A percentile compares a stretch with the other conserved stretches of the same genome.
Evolutionary conservation across 176 grass and related monocot species (phyloP).

Genomic region (Chrysopogon serrulatus): DNA sequence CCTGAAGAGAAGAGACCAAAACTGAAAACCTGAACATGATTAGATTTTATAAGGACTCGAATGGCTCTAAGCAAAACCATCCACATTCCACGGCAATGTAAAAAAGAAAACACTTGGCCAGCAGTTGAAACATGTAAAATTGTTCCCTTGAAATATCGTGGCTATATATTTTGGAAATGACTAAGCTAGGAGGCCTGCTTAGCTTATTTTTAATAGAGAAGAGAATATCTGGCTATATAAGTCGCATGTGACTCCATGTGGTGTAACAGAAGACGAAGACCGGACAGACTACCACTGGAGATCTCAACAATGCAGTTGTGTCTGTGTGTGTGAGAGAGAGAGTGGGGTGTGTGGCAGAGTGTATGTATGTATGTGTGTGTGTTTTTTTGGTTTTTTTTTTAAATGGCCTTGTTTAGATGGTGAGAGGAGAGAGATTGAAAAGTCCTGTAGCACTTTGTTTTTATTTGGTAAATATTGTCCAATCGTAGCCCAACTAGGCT

Average conservation of each 20-base stretch:
- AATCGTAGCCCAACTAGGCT: no score
- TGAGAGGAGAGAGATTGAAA: no score
- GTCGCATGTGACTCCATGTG: conserved; percentile 36
- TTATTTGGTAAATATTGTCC: no score
- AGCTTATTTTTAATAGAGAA: not conserved
- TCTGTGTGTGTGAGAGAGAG: not conserved
- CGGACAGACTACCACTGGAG: not conserved
- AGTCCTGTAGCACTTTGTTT: no score
- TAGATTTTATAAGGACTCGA: not conserved
- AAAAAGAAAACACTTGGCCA: not conserved
- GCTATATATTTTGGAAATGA: not conserved
- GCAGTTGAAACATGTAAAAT: conserved; percentile 13
- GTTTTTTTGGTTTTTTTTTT: no score
- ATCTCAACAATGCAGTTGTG: not conserved
- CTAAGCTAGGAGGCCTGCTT: not conserved
- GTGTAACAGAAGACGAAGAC: conserved; percentile 9
- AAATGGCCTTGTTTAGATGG: no score
- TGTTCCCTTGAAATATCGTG: not conserved
- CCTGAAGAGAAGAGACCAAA: not conserved
- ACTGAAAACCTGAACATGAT: conserved; percentile 14
- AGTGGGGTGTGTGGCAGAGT: not conserved
- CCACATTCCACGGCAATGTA: not conserved
- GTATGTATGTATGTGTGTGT: conserved; percentile 16
- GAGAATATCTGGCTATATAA: not conserved
- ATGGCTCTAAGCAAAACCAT: not conserved